Conservation (phyloP, 164 flowering plant genomes). For the Platanus orientalis region DNA sequence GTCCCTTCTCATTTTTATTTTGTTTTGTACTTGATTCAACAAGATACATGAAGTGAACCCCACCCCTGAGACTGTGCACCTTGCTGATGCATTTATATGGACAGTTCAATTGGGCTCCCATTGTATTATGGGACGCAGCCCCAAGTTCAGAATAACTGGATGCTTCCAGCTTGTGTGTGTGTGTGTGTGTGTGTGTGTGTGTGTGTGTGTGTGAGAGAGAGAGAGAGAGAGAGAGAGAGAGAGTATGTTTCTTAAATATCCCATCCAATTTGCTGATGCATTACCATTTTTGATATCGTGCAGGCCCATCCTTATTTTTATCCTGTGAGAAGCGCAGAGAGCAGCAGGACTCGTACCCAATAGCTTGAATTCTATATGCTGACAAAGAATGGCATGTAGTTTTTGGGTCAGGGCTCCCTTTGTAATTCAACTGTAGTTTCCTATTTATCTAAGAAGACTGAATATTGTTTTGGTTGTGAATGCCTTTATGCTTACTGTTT, state of each 20-base stretch:
- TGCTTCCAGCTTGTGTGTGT: no score
- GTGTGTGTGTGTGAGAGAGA: no score
- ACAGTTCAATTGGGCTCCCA: no score
- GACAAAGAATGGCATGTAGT: slow-evolving; percentile 36
- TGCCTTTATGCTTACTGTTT: no score
- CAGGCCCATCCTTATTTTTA: slow-evolving; percentile 94
- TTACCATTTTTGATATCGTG: slow-evolving; percentile 8
- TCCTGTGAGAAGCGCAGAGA: slow-evolving; percentile 79
- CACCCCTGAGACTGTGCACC: not conserved
- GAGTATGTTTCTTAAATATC: no score
- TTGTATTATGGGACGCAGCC: not conserved
- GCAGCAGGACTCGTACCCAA: slow-evolving; percentile 58
- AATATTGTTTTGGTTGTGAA: no score
- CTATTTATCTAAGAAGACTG: slow-evolving; percentile 4
- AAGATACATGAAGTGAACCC: no score
- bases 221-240: no score
- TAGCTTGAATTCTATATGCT: slow-evolving; percentile 10
- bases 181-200: no score
- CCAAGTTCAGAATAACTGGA: not conserved
- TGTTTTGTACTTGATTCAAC: not conserved
- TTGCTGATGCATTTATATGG: no score
- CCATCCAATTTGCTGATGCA: no score
- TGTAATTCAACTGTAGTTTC: slow-evolving; percentile 11
- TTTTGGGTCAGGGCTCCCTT: slow-evolving; percentile 57
- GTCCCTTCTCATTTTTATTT: not conserved